phyloP scores from a whole-genome alignment of 2,329 filamentous ascomycete genomes.

The Drechmeria coniospora region DNA sequence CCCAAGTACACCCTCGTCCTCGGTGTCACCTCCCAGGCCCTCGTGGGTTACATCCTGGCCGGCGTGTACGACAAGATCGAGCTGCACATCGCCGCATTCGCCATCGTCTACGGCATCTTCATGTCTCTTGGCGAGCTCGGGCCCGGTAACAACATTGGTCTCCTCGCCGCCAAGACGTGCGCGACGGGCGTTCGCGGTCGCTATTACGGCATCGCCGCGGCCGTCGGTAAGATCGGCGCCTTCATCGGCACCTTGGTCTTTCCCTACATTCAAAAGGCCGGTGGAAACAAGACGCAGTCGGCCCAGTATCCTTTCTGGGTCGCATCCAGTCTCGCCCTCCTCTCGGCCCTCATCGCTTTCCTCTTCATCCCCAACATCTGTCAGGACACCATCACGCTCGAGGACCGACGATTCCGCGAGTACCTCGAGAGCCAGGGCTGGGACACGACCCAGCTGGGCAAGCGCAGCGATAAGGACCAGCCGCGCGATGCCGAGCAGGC shows the following conservation, averaged over 20 bases:
- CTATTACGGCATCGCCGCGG: conserved; percentile 58
- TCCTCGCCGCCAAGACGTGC: conserved; percentile 74
- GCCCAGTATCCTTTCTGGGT: conserved; percentile 88
- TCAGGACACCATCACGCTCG: conserved; percentile 69
- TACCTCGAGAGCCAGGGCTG: conserved; percentile 64
- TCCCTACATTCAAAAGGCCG: conserved; percentile 52
- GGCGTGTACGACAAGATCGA: conserved; percentile 60
- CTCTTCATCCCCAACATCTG: conserved; percentile 62
- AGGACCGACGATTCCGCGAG: conserved; percentile 60
- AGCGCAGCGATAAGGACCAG: too few species aligned
- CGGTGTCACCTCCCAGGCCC: conserved; percentile 56
- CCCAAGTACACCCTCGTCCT: conserved; percentile 58
- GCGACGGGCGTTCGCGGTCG: conserved; percentile 73
- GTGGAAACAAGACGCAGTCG: conserved; percentile 33
- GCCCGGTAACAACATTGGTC: conserved; percentile 81
- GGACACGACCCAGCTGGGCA: conserved; percentile 45
- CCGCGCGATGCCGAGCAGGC: too few species aligned
- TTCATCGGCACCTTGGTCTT: conserved; percentile 80
- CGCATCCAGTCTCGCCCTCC: conserved; percentile 59
- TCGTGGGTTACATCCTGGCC: conserved; percentile 82
- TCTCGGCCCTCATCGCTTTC: conserved; percentile 44
- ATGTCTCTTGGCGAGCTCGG: conserved; percentile 39
- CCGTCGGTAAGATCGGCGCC: conserved; percentile 61
- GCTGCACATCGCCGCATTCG: conserved; percentile 24
- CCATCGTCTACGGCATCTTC: conserved; percentile 23